A percentile compares a stretch with the other conserved stretches of the same genome.
Evolutionary conservation across 176 grass and related monocot genomes (phyloP).

Genomic region (Chloris gayana): DNA sequence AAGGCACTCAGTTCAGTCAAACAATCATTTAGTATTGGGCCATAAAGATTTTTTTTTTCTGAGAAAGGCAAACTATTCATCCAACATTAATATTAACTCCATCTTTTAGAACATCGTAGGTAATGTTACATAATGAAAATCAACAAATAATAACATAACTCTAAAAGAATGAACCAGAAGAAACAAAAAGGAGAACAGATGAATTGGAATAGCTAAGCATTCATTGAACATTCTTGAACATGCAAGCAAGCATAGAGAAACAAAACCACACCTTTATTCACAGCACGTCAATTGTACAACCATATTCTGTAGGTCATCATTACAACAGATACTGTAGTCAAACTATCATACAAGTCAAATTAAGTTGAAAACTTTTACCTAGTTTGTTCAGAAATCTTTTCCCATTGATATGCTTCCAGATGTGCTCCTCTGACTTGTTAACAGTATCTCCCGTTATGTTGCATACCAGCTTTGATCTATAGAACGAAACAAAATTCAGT

Average conservation of each 20-base stretch:
- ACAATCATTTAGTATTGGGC: neutral
- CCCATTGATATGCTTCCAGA: slow-evolving; percentile 97
- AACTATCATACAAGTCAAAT: neutral
- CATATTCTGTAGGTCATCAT: neutral
- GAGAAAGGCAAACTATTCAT: neutral
- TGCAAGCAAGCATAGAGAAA: neutral
- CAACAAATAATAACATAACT: neutral
- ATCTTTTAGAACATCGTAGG: neutral
- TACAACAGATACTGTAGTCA: neutral
- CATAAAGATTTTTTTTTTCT: neutral
- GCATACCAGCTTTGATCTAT: slow-evolving; percentile 78
- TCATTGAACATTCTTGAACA: neutral
- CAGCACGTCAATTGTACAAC: neutral
- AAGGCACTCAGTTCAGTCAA: too few species aligned
- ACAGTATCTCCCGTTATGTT: slow-evolving; percentile 77
- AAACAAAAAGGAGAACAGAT: neutral
- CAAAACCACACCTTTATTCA: neutral
- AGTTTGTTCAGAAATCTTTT: slow-evolving; percentile 86
- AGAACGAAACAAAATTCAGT: neutral
- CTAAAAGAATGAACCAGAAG: neutral
- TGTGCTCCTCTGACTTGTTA: slow-evolving; percentile 88
- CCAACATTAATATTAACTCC: neutral
- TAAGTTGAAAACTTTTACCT: slow-evolving; percentile 45
- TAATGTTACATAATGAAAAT: neutral
- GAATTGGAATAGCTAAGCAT: neutral